A percentile compares a stretch with the other conserved stretches of the same genome.
Conservation (phyloP, 345 rosid genomes). For the Citrus maxima region DNA sequence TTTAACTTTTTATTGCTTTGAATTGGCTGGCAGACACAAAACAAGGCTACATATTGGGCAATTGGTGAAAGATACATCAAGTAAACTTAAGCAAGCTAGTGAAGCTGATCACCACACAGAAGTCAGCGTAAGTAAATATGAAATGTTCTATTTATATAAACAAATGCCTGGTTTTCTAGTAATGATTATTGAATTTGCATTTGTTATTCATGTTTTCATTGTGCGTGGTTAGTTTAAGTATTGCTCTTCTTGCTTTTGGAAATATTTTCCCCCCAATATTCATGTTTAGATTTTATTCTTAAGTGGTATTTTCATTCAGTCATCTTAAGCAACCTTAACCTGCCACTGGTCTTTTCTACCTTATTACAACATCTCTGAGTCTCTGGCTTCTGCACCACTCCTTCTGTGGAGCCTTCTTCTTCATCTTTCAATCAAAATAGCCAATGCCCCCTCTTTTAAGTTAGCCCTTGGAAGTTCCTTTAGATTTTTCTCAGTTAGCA, state of each 20-base stretch:
- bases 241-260: not conserved
- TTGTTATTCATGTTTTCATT: not conserved
- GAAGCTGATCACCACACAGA: slow-evolving; percentile 50
- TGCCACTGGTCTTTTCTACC: no score
- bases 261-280: not conserved
- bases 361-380: no score
- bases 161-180: not conserved
- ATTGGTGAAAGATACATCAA: slow-evolving; percentile 65
- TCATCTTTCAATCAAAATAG: no score
- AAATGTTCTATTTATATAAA: not conserved
- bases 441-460: no score
- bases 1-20: not conserved
- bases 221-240: not conserved
- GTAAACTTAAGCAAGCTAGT: slow-evolving; percentile 63
- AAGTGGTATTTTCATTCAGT: no score
- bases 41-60: slow-evolving; percentile 60
- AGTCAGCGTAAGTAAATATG: slow-evolving; percentile 43
- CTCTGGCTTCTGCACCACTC: no score
- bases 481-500: not conserved
- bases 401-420: no score
- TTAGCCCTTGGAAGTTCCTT: no score
- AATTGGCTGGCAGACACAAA: slow-evolving; percentile 43
- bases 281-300: not conserved
- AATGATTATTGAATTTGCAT: no score
- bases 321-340: no score